Evolutionary conservation across 129 eudicot species (phyloP).

Genomic region (Apium graveolens): DNA sequence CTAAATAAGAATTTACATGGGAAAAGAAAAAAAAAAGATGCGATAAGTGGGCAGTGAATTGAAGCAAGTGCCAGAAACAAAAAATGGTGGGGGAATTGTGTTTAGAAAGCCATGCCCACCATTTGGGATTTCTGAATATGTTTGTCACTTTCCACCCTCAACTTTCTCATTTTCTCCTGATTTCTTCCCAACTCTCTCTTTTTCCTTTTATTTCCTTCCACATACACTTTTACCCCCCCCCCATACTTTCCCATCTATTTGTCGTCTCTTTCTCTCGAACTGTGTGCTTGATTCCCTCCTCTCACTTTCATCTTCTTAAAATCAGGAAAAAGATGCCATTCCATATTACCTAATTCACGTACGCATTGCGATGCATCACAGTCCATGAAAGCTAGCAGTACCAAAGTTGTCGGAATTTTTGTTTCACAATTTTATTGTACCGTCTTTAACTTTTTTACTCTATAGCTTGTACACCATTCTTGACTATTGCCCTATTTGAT

Average conservation of each 20-base stretch:
- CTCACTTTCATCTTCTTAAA: conserved; percentile 15
- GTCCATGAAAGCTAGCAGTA: neutral
- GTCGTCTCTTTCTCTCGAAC: conserved; percentile 71
- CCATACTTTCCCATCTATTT: conserved; percentile 41
- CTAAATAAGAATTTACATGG: too few relatives aligned
- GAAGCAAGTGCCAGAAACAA: conserved; percentile 16
- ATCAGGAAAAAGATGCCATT: neutral
- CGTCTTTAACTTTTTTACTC: neutral
- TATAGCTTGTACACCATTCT: conserved; percentile 10
- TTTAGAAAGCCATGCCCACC: neutral
- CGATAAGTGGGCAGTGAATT: conserved; percentile 14
- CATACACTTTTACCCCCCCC: conserved; percentile 11
- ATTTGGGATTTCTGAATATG: conserved; percentile 27
- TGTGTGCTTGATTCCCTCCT: conserved; percentile 59
- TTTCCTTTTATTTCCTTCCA: conserved; percentile 41
- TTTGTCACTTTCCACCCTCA: conserved; percentile 45
- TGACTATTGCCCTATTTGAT: conserved; percentile 17
- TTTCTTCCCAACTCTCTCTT: conserved; percentile 50
- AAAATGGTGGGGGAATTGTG: conserved; percentile 21
- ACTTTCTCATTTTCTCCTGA: conserved; percentile 49
- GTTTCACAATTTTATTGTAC: neutral
- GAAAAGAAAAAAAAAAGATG: neutral
- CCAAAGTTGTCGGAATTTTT: neutral
- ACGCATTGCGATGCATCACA: neutral
- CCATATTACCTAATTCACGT: neutral